These are phyloP conservation scores for Paramecium tetraurelia DNA, from an alignment of 73 alveolate species.

Conservation along the genomic window DNA sequence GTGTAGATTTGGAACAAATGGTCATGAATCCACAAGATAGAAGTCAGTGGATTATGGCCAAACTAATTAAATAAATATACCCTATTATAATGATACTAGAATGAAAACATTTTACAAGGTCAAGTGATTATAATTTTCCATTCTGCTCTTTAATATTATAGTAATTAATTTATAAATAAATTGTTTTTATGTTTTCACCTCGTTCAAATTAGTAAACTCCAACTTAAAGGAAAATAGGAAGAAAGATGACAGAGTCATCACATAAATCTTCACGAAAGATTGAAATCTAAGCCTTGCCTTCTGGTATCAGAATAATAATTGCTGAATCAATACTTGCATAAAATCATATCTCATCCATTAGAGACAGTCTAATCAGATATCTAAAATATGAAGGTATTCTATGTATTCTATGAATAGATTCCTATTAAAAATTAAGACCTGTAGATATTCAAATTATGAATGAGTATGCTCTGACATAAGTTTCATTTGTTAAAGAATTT, in stretches of 20 bases:
- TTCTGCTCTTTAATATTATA: not conserved
- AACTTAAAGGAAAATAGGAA: not conserved
- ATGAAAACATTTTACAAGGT: not conserved
- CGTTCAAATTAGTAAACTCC: not conserved
- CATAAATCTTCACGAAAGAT: not conserved
- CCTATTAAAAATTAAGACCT: slow-evolving; percentile 11
- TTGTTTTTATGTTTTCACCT: not conserved
- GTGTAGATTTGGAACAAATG: not conserved
- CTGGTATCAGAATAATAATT: not conserved
- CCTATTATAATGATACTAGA: not conserved
- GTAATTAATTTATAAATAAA: not conserved
- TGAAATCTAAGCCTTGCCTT: not conserved
- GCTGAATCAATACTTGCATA: not conserved
- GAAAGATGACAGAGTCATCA: slow-evolving; percentile 13
- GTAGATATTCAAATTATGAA: slow-evolving; percentile 20
- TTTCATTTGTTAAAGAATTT: slow-evolving; percentile 24
- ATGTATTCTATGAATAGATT: not conserved
- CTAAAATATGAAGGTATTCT: not conserved
- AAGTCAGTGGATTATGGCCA: not conserved
- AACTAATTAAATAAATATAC: not conserved
- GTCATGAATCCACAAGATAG: not conserved
- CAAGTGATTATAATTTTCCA: not conserved
- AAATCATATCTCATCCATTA: not conserved
- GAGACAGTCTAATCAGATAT: slow-evolving; percentile 8
- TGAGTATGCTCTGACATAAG: slow-evolving; percentile 42